phyloP scores from a whole-genome alignment of 495 filamentous ascomycete genomes.

The Penicillium argentinense region DNA sequence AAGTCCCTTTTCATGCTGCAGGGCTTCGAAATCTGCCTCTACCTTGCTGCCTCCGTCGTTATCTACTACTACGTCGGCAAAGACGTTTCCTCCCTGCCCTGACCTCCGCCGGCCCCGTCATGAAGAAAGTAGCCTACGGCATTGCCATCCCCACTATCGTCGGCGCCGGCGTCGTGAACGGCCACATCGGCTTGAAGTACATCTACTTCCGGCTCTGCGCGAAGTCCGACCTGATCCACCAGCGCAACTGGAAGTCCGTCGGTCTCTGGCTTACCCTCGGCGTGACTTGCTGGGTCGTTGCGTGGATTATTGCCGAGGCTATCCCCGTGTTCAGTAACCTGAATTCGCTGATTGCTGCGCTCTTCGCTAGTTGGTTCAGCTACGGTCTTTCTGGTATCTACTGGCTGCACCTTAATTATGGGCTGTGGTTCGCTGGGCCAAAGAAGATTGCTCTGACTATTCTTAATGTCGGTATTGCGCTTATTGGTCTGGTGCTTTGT shows the following conservation, averaged over 20 bases:
- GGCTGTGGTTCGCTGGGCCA: slow-evolving; percentile 30
- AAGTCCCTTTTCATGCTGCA: slow-evolving; percentile 68
- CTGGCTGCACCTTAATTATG: slow-evolving; percentile 43
- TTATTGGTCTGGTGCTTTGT: slow-evolving; percentile 30
- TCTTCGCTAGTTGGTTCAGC: slow-evolving; percentile 45
- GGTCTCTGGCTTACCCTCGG: slow-evolving; percentile 58
- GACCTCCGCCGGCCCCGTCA: slow-evolving; percentile 57
- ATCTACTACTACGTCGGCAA: slow-evolving; percentile 73
- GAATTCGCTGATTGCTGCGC: slow-evolving; percentile 46
- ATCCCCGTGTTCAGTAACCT: slow-evolving; percentile 69
- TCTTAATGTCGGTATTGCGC: slow-evolving; percentile 26
- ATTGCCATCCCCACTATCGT: slow-evolving; percentile 74
- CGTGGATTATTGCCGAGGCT: slow-evolving; percentile 67
- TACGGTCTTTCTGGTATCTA: slow-evolving; percentile 44
- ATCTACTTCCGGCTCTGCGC: slow-evolving; percentile 62
- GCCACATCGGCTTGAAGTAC: slow-evolving; percentile 60
- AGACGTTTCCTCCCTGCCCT: slow-evolving; percentile 70
- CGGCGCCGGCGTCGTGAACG: slow-evolving; percentile 71
- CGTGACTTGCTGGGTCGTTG: slow-evolving; percentile 55
- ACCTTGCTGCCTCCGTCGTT: slow-evolving; percentile 64
- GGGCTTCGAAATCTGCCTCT: slow-evolving; percentile 63
- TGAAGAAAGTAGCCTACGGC: slow-evolving; percentile 77
- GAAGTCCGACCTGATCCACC: slow-evolving; percentile 54
- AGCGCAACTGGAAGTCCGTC: slow-evolving; percentile 45
- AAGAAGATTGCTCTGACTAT: slow-evolving; percentile 33